Base-by-base conservation (phyloP, 163 green algal species). In the Scenedesmus sp. region DNA sequence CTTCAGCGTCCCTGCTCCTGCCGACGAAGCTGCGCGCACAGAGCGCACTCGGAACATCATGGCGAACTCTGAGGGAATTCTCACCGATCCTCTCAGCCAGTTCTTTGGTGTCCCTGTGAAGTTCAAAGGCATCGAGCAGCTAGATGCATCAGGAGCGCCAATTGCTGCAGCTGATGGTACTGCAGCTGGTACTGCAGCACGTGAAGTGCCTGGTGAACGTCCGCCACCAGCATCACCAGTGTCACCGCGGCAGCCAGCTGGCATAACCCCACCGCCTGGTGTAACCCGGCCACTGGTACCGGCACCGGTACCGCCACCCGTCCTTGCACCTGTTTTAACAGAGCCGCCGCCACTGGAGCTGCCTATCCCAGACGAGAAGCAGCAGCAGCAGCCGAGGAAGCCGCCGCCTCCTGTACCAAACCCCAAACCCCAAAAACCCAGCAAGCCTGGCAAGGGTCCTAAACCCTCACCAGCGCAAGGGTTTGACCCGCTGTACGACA, bases 271-370 rank as follows among this genome's bases (percentile, higher is more conserved):
- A 73, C 82, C 52, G 9, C 54, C 82, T 6, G 59, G 18, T 54
- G 82, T 73, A 77, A 18, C 83, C 16, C 83, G 20, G 10, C 83
- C 57, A n/a, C 15, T 9, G 8, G 56, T 20, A 88, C 57, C 57
- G 59, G 57, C 59, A 77, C 57, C 83, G 15, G 83, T 60, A 88
- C 59, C 83, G 23, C n/a, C 83, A n/a, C 82, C 82, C 18, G 82
- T 18, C 3, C 16, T 73, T 16, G 6, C 82, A 20, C 20, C 82
- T 18, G 82, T 59, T 12, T 34, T 87, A 3, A 60, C 82, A 52
- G 82, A 79, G 18, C 70, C 70, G 5, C 26, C 77, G 26, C 77
- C 77, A 10, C 46, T 89, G 20, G 26, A 59, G 66, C 60, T 79
- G 23, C 60, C 60, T 10, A 55, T 56, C 59, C 60, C 84, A 52